Evolutionary conservation across 176 grass and related monocot genomes (phyloP), one percentile per base, ranked within the genome.

Genomic region (Luzula sylvatica): DNA sequence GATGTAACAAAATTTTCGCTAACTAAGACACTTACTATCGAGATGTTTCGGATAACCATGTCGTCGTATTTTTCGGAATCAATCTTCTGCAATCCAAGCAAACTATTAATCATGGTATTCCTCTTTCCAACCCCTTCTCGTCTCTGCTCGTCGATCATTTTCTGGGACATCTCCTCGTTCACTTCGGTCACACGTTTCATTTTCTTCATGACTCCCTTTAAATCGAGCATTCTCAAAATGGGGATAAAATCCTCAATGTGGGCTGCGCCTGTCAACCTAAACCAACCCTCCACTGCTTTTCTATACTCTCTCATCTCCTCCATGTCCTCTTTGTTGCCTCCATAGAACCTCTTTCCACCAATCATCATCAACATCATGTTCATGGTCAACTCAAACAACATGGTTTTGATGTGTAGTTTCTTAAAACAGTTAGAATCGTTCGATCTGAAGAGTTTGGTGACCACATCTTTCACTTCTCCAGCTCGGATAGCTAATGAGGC

Each of bases 11-110:
- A n/a, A n/a, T n/a, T n/a, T n/a, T n/a, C n/a, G n/a, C n/a, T n/a
- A n/a, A n/a, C n/a, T n/a, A n/a, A n/a, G n/a, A 56, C 26, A 58
- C 43, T 38, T 53, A 72, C 69, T 20, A 44, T 26, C 20, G 51
- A 14, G 2, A 63, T 15, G 42, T 27, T 45, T 12, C 50, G 46
- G 8, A 72, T 25, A 16, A 28, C 7, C 1, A 16, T 8, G 8
- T 52, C 56, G 15, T 15, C 52, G 69, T 63, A 72, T 15, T 39
- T 35, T 50, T 72, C 46, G 14, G 69, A 60, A 28, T 72, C 69
- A 19, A 20, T 42, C 43, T 72, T 41, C 29, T 72, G 56, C 21
- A 64, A 19, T 18, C 38, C 24, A n/a, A 73, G 30, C 56, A 65
- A 53, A 18, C 58, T 52, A 16, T 32, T 41, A 9, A 63, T 64